These are phyloP conservation scores for Backusella morwellensis DNA, from an alignment of 192 early-diverging fungal genomes.

Conservation along the genomic window DNA sequence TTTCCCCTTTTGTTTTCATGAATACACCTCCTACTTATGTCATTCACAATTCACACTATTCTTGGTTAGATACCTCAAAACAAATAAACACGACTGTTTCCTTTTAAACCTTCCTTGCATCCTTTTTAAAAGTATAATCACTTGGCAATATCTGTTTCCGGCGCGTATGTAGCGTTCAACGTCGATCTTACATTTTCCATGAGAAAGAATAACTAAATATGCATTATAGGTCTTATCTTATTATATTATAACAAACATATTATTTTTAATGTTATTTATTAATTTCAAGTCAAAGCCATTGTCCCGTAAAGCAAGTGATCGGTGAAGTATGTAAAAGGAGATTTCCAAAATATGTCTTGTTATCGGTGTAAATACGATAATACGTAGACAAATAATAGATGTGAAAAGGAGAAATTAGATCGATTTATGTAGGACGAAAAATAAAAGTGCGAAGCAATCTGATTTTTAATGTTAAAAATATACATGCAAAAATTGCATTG, in stretches of 20 bases:
- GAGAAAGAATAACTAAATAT: neutral
- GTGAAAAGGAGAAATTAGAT: neutral
- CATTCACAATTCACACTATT: neutral
- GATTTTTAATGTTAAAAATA: neutral
- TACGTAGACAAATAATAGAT: neutral
- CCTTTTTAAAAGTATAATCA: neutral
- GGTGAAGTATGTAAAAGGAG: neutral
- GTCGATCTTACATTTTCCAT: neutral
- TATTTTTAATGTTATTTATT: neutral
- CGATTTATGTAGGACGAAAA: neutral
- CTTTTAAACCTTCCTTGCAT: neutral
- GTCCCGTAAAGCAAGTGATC: neutral
- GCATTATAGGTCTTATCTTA: neutral
- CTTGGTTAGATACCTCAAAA: neutral
- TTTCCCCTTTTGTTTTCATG: conserved; percentile 3
- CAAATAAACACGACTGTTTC: neutral
- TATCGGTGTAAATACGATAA: neutral
- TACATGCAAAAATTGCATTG: neutral
- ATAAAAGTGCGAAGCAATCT: neutral
- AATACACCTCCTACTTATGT: neutral
- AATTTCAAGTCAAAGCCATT: neutral
- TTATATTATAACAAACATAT: neutral
- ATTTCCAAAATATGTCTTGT: neutral
- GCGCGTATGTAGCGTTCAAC: neutral
- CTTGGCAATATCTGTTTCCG: neutral